These are phyloP conservation scores for Sphagnum contortum DNA, from an alignment of 225 moss, liverwort and hornwort genomes.

Conservation along the genomic window DNA sequence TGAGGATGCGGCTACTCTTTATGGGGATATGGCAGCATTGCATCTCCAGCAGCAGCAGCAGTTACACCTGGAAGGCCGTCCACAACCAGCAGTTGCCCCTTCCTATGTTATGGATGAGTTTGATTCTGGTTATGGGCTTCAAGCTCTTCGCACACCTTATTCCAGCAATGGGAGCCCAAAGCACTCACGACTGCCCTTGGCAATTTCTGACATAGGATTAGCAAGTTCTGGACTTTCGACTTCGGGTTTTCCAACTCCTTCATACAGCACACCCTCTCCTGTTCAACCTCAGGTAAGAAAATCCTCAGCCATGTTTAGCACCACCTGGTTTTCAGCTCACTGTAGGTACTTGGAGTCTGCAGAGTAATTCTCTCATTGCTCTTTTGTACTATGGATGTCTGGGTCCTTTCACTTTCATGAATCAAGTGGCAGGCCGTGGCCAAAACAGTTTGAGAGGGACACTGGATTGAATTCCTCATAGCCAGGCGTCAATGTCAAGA, in stretches of 20 bases:
- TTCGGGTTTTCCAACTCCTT: conserved; percentile 2
- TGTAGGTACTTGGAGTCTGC: background rate
- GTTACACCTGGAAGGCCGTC: conserved; percentile 38
- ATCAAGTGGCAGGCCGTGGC: too few species aligned
- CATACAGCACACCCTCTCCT: conserved; percentile 9
- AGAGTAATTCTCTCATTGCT: too few species aligned
- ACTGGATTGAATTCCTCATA: too few species aligned
- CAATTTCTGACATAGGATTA: conserved; percentile 26
- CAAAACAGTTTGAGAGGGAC: too few species aligned
- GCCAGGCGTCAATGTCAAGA: too few species aligned
- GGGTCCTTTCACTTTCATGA: too few species aligned
- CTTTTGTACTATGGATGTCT: too few species aligned
- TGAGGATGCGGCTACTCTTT: conserved; percentile 73
- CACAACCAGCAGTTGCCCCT: conserved; percentile 33
- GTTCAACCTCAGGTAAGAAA: conserved; percentile 20
- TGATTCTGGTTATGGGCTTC: conserved; percentile 32
- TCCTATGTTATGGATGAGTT: conserved; percentile 59
- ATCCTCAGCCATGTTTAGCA: background rate
- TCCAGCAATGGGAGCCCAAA: conserved; percentile 77
- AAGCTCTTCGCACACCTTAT: conserved; percentile 40
- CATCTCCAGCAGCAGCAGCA: conserved; percentile 66
- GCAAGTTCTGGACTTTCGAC: conserved; percentile 1
- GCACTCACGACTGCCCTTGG: conserved; percentile 58
- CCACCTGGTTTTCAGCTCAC: background rate
- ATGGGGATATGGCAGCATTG: conserved; percentile 47